Percentiles rank a stretch among this genome's conserved stretches.
These are phyloP conservation scores for Murraya koenigii DNA, from an alignment of 345 rosid species.

Conservation along the genomic window DNA sequence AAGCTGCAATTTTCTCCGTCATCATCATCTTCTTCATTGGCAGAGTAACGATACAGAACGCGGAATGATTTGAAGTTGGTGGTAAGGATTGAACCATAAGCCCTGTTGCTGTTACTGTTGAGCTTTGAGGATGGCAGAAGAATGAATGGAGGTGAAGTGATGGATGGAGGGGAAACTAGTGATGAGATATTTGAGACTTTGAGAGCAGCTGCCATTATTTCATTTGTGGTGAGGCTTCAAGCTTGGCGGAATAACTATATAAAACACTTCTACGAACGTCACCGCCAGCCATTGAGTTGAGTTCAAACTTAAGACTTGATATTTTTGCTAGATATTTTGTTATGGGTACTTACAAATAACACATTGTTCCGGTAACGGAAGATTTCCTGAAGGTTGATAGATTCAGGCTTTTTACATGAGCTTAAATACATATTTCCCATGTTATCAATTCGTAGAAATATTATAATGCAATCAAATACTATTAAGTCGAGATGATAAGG, in stretches of 20 bases:
- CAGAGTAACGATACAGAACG: constrained; percentile 26
- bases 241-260: neutral
- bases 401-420: neutral
- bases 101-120: neutral
- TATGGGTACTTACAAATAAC: neutral
- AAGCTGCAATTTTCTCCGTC: constrained; percentile 36
- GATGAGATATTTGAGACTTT: constrained; percentile 8
- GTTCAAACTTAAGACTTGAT: neutral
- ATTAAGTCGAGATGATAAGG: neutral
- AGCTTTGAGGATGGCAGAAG: constrained; percentile 4
- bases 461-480: neutral
- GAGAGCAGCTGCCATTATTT: constrained; percentile 27
- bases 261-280: neutral
- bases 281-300: neutral
- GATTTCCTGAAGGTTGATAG: neutral
- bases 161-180: neutral
- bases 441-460: neutral
- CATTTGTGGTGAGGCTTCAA: neutral
- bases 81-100: neutral
- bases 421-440: no score
- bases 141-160: constrained; percentile 2
- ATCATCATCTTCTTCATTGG: constrained; percentile 8
- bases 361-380: neutral
- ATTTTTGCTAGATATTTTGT: neutral
- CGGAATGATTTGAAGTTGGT: constrained; percentile 18